Base-by-base conservation (phyloP, 2,329 filamentous ascomycete genomes). In the Pseudopithomyces maydicus region DNA sequence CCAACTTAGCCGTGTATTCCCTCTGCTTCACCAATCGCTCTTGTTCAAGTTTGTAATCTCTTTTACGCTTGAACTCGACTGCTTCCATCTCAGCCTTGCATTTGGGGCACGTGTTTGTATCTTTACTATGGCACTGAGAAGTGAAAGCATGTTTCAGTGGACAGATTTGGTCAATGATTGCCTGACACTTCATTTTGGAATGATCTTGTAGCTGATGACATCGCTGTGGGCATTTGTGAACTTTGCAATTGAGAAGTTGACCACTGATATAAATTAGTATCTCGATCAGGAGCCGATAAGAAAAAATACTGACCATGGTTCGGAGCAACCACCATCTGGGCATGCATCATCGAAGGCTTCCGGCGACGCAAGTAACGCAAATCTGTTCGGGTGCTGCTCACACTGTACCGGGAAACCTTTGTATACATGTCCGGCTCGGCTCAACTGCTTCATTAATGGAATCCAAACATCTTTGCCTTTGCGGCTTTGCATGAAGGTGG, bases 311-410 rank as follows among this genome's bases (percentile, higher is more conserved):
- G 76, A 88, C 86, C 90, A 92, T 19, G 78, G 79, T 47, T 85
- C 78, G 0, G 77, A 76, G 59, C 90, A 92, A 0, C 90, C 90
- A 4, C 90, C 90, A 67, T 92, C 88, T 0, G 89, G 89, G 38
- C 84, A 89, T 17, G 82, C 72, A 0, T 58, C 68, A 2, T 86
- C 82, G 65, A 92, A 92, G 41, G 90, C 85, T 0, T 80, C 69
- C 0, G 82, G 80, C 0, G 69, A 70, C 1, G 70, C 72, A 0
- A 92, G 63, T 0, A 86, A 35, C 0, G 79, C 76, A 0, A 59
- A 78, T 17, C 69, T 80, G 0, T 72, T 66, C 3, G 69, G 69
- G 56, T 76, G 74, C 26, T 69, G 64, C 51, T 74, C 63, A 33
- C 74, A 76, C 44, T 69, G 71, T 8, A 76, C 67, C 0, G 74